Conservation (phyloP, 768 basidiomycete species). For the Asterophora parasitica region DNA sequence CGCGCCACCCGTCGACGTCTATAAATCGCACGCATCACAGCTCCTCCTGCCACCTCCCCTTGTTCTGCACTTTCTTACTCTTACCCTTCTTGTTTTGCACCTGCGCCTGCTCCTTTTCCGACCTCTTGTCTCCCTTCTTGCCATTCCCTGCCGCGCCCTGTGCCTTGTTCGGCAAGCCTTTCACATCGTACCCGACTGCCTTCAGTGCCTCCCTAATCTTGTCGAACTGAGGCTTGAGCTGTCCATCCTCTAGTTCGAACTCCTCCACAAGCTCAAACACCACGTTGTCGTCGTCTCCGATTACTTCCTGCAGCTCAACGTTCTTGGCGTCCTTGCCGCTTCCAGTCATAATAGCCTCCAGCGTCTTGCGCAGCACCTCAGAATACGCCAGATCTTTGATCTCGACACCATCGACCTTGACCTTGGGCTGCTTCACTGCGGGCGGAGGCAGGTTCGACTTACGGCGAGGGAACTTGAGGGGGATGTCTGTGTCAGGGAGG, state of each 20-base stretch:
- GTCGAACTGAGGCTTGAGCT: slow-evolving; percentile 33
- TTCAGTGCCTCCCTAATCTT: slow-evolving; percentile 47
- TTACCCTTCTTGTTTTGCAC: slow-evolving; percentile 11
- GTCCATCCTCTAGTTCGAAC: slow-evolving; percentile 30
- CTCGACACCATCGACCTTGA: slow-evolving; percentile 10
- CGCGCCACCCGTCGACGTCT: not conserved
- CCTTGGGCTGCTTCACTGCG: slow-evolving; percentile 9
- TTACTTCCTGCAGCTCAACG: slow-evolving; percentile 37
- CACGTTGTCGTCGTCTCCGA: slow-evolving; percentile 37
- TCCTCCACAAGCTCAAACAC: slow-evolving; percentile 44
- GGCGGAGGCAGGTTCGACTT: slow-evolving; percentile 46
- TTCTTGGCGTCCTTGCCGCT: slow-evolving; percentile 23
- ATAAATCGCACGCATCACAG: slow-evolving; percentile 7
- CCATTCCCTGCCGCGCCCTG: slow-evolving; percentile 21
- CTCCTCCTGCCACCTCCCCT: slow-evolving; percentile 15
- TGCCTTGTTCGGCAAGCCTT: slow-evolving; percentile 26
- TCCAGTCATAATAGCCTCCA: slow-evolving; percentile 31
- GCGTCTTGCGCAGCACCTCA: slow-evolving; percentile 34
- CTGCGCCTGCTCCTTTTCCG: slow-evolving; percentile 11
- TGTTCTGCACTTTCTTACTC: slow-evolving; percentile 13
- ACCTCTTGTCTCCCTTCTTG: slow-evolving; percentile 28
- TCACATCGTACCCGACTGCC: slow-evolving; percentile 48
- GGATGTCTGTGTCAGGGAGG: slow-evolving; percentile 51
- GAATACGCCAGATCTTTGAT: slow-evolving; percentile 20
- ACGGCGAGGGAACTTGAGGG: slow-evolving; percentile 45